Evolutionary conservation across 257 asterid species (phyloP), one percentile per base, ranked within the genome.

Genomic region (Cordia subcordata): DNA sequence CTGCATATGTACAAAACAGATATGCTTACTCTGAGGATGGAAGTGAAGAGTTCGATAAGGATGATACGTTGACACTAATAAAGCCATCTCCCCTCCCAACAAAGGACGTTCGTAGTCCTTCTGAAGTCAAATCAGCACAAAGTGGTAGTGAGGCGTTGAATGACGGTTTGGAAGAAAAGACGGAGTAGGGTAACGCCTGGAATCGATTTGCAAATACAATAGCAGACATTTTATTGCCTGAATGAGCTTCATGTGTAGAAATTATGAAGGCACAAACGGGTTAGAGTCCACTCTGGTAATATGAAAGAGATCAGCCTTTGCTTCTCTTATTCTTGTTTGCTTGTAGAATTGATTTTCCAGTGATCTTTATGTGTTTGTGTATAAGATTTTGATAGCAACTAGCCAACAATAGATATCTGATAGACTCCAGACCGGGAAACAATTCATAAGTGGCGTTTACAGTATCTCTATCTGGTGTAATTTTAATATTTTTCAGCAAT

Each of bases 21-120:
- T 91, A 84, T 67, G 96, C 98, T 49, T 91, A 88, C 74, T 85
- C 94, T n/a, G 94, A 82, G 61, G 95, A 91, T 50, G 82, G 81
- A 3, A 79, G 78, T 37, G 96, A 91, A 75, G 92, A 85, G 63
- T 88, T 91, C 22, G 96, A 88, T 69, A 79, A 64, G 81, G 95
- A 88, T 6, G 80, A 81, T 49, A 74, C 85, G 8, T 71, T 88
- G 79, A 85, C 80, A 8, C 95, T 88, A 68, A 82, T 91, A 67
- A 91, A 79, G 71, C 96, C 96, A 65, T 88, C 87, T 39, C 70
- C 78, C 23, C 27, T 85, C 62, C 68, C 83, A 46, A 55, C 80
- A 0, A 87, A 80, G 79, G 98, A 90, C 66, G 75, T 58, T 14
- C 68, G 76, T 42, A 78, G 69, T 62, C 70, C 72, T 14, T 58